Evolutionary conservation across 495 filamentous ascomycete genomes (phyloP).

Genomic region (Aspergillus avenaceus): DNA sequence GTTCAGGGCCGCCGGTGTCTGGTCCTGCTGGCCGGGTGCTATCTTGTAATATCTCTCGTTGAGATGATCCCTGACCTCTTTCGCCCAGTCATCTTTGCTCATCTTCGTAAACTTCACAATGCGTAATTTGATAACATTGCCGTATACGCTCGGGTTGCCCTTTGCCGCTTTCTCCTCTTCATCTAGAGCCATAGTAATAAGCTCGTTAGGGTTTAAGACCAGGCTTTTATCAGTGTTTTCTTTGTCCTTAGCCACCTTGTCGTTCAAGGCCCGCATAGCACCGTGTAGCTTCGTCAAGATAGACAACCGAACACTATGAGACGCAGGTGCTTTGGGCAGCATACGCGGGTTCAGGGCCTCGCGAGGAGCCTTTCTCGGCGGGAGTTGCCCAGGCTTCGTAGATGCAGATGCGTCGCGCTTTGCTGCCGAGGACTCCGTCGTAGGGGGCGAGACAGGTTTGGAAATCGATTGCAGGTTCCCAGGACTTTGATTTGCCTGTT

Average conservation of each 20-base stretch:
- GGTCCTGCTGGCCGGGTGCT: constrained; percentile 18
- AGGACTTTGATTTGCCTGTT: constrained; percentile 1
- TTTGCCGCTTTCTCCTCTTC: constrained; percentile 76
- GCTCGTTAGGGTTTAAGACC: constrained; percentile 59
- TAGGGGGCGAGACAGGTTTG: constrained; percentile 32
- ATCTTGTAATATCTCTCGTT: constrained; percentile 41
- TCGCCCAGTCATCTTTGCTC: constrained; percentile 60
- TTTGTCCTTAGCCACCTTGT: constrained; percentile 42
- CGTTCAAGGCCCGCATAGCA: constrained; percentile 68
- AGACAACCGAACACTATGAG: constrained; percentile 61
- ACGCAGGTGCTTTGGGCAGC: constrained; percentile 64
- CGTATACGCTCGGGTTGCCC: constrained; percentile 65
- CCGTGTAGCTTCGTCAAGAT: constrained; percentile 71
- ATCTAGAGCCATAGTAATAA: constrained; percentile 76
- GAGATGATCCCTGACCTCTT: constrained; percentile 38
- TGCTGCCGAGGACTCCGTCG: constrained; percentile 8
- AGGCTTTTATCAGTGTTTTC: constrained; percentile 55
- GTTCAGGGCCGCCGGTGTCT: constrained; percentile 38
- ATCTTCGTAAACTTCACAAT: constrained; percentile 73
- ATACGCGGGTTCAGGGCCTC: constrained; percentile 76
- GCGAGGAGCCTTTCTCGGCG: constrained; percentile 33
- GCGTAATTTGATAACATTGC: constrained; percentile 73
- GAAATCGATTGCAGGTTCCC: constrained; percentile 17
- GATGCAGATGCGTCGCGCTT: constrained; percentile 19
- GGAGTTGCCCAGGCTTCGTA: constrained; percentile 13